phyloP scores from a whole-genome alignment of 805 yeast genomes.

The Brettanomyces bruxellensis region DNA sequence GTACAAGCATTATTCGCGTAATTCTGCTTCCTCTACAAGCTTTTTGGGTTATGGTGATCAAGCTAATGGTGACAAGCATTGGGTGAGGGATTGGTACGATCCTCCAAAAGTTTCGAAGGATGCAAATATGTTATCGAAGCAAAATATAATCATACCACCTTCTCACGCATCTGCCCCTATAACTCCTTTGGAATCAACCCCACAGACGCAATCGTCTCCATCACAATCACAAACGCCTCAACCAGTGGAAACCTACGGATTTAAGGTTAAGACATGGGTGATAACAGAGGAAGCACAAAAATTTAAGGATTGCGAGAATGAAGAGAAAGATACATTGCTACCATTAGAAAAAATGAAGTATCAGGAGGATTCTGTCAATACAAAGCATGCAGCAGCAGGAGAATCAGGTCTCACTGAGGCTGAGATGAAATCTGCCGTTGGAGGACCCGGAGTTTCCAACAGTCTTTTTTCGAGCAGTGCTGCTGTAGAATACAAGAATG shows the following conservation, averaged over 20 bases:
- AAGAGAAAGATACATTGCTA: slow-evolving; percentile 1
- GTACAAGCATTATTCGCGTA: slow-evolving; percentile 24
- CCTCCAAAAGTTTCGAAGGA: slow-evolving; percentile 16
- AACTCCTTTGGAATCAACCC: slow-evolving; percentile 17
- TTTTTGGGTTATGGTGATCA: slow-evolving; percentile 10
- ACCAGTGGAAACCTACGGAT: slow-evolving; percentile 21
- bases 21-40: slow-evolving; percentile 16
- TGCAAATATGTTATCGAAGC: not conserved
- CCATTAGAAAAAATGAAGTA: not conserved
- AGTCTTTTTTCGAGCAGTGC: slow-evolving; percentile 24
- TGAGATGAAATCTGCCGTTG: slow-evolving; percentile 34
- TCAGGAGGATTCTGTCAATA: not conserved
- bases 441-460: slow-evolving; percentile 26
- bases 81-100: slow-evolving; percentile 25
- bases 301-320: slow-evolving; percentile 2
- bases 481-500: slow-evolving; percentile 15
- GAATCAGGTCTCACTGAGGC: slow-evolving; percentile 26
- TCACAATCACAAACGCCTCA: slow-evolving; percentile 20
- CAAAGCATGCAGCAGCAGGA: slow-evolving; percentile 13
- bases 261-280: slow-evolving; percentile 27
- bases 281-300: slow-evolving; percentile 7
- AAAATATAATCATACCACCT: slow-evolving; percentile 3
- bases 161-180: slow-evolving; percentile 12
- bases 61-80: slow-evolving; percentile 17
- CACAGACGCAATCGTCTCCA: slow-evolving; percentile 11